These are phyloP conservation scores for Fusarium foetens DNA, from an alignment of 2,329 filamentous ascomycete species.

Conservation along the genomic window DNA sequence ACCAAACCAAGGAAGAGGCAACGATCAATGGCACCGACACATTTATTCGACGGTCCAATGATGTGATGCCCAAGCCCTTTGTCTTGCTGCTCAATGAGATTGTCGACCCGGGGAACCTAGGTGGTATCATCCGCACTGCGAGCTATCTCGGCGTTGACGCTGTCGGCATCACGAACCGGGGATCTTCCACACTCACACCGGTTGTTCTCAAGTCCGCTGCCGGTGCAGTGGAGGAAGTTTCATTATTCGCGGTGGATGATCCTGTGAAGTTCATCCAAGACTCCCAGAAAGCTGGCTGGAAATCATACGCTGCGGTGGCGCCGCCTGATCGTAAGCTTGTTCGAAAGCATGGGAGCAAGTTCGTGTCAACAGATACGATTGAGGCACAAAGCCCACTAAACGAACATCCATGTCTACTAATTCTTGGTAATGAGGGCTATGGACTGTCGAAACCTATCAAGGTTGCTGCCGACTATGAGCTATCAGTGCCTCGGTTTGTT, in stretches of 20 bases:
- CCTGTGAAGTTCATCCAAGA: slow-evolving; percentile 75
- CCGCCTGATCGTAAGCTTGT: slow-evolving; percentile 51
- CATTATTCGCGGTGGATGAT: slow-evolving; percentile 75
- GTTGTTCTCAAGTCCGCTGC: slow-evolving; percentile 88
- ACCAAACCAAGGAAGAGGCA: slow-evolving; percentile 79
- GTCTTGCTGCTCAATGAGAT: slow-evolving; percentile 80
- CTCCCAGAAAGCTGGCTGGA: slow-evolving; percentile 80
- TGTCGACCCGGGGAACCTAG: slow-evolving; percentile 88
- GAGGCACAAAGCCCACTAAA: slow-evolving; percentile 63
- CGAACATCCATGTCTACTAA: slow-evolving; percentile 76
- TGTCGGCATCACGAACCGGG: slow-evolving; percentile 78
- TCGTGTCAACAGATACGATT: slow-evolving; percentile 61
- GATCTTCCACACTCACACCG: slow-evolving; percentile 78
- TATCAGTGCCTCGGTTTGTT: slow-evolving; percentile 71
- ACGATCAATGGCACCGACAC: slow-evolving; percentile 74
- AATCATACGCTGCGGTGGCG: slow-evolving; percentile 79
- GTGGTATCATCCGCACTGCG: slow-evolving; percentile 87
- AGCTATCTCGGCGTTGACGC: slow-evolving; percentile 92
- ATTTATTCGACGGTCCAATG: slow-evolving; percentile 54
- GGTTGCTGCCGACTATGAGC: slow-evolving; percentile 71
- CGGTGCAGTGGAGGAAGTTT: slow-evolving; percentile 84
- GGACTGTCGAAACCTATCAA: slow-evolving; percentile 75
- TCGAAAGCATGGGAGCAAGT: slow-evolving; percentile 52
- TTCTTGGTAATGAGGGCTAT: slow-evolving; percentile 84
- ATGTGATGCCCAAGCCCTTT: slow-evolving; percentile 67